Base-by-base conservation (phyloP, 441 rosid species). In the Jatropha multifida region DNA sequence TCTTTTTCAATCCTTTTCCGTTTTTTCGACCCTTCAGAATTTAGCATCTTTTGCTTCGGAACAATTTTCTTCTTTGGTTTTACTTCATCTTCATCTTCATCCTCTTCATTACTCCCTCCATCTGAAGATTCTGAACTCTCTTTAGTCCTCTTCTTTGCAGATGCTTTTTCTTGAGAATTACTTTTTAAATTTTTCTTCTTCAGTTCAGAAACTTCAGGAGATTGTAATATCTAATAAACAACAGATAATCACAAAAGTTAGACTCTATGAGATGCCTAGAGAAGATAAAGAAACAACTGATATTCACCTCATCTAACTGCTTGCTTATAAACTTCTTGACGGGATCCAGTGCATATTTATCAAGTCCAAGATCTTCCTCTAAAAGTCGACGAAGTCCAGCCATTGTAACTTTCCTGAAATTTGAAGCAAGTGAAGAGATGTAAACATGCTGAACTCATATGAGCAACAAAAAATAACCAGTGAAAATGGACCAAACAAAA, bases 281-380 rank as follows among this genome's bases (percentile, higher is more conserved):
- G 46, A 75, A 66, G 74, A 52, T 51, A 67, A 74, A 74, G 69
- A 59, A 82, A 75, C n/a, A 77, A n/a, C 56, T 23, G 69, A 52
- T 63, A 79, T 83, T 83, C 81, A 90, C 98, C 83, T 86, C 85
- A 72, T 92, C 96, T 78, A 96, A 80, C 55, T 86, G 87, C 59
- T 80, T 79, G 79, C 83, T 83, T 62, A 93, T 89, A 72, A 90
- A 87, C 79, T 86, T 85, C 86, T 91, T 96, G 79, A 70, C 83
- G 41, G 88, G 83, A 82, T 92, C 97, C 78, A 96, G 98, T 54
- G 86, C 58, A 86, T 65, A 15, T 69, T 88, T 86, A 54, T 87
- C 88, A 65, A 93, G 87, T 64, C 83, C 76, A 76, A 95, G 94
- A 87, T 95, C 97, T 83, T 86, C 84, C 87, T 95, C 98, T 83